These are phyloP conservation scores for Fusarium pilosicola DNA, from an alignment of 2,329 filamentous ascomycete genomes.

Conservation along the genomic window DNA sequence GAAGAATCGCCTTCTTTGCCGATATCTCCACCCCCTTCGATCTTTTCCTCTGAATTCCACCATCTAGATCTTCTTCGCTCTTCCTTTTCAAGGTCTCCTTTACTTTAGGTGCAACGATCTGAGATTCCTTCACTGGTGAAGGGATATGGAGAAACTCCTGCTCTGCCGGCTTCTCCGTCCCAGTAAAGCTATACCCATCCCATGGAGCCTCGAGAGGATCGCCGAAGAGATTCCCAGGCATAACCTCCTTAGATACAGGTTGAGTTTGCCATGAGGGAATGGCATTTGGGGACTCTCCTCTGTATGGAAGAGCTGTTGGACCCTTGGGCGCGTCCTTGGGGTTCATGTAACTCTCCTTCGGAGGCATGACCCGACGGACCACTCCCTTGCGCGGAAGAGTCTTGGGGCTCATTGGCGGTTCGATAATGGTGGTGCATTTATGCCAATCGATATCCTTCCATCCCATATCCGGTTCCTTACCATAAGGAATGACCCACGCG, in stretches of 20 bases:
- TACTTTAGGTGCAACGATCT: neutral
- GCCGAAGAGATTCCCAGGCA: neutral
- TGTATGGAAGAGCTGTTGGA: neutral
- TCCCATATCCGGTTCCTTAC: neutral
- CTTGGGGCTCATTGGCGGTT: neutral
- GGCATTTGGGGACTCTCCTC: accelerated
- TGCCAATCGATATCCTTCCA: neutral
- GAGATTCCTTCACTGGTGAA: neutral
- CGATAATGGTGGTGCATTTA: neutral
- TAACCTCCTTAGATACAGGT: neutral
- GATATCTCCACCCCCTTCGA: neutral
- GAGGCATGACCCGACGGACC: neutral
- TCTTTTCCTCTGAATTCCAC: neutral
- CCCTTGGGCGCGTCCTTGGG: neutral
- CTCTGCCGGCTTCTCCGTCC: neutral
- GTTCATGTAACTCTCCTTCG: neutral
- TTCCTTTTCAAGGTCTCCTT: neutral
- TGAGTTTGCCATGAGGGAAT: neutral
- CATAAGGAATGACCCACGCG: neutral
- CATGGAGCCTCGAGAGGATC: neutral
- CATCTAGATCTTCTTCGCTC: accelerated
- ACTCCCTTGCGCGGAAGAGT: neutral
- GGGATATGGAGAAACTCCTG: neutral
- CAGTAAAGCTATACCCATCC: neutral
- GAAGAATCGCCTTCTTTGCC: neutral